Evolutionary conservation across 1,139 yeast genomes (phyloP), one percentile per base, ranked within the genome.

Genomic region (Magnusiomyces fungicola): DNA sequence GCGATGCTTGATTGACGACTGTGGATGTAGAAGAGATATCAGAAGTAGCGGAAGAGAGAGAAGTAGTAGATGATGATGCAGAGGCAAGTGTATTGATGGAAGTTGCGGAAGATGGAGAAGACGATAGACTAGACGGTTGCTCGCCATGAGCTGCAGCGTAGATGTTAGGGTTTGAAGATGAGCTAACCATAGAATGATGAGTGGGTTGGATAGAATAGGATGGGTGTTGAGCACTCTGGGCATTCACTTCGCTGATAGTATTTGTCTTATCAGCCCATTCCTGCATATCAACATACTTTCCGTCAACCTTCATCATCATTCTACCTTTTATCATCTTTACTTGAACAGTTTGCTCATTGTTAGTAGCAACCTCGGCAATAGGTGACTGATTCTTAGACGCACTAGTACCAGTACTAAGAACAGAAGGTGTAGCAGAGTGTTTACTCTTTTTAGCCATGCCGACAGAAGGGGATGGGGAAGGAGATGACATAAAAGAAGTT

Each of bases 201-300:
- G 46, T 10, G 30, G 10, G 7, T 22, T 19, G 22, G 27, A 40
- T 25, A 38, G 48, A 32, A 34, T 45, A 24, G 18, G 41, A 27
- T 36, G 53, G 33, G 24, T 32, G 38, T 32, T 23, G 22, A 22
- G 39, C 21, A 29, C 44, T 42, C 33, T 36, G 43, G 27, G 41
- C 18, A n/a, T 34, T 34, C 21, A 38, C 43, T 24, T 30, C 43
- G 23, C 37, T 30, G 27, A 32, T 25, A 7, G 40, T 42, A 48
- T 58, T 59, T 38, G 55, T 57, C 34, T 47, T 53, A 29, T 58
- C 58, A 22, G 63, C 57, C 67, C 67, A 63, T 3, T 62, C 64
- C 50, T 65, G 67, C 67, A 65, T 63, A 52, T 65, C 68, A 25
- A 59, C 56, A 48, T 47, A 59, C 18, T 55, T 52, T 10, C 55